phyloP scores from a whole-genome alignment of 106 monocot species.

The Alisma plantagoaquatica region DNA sequence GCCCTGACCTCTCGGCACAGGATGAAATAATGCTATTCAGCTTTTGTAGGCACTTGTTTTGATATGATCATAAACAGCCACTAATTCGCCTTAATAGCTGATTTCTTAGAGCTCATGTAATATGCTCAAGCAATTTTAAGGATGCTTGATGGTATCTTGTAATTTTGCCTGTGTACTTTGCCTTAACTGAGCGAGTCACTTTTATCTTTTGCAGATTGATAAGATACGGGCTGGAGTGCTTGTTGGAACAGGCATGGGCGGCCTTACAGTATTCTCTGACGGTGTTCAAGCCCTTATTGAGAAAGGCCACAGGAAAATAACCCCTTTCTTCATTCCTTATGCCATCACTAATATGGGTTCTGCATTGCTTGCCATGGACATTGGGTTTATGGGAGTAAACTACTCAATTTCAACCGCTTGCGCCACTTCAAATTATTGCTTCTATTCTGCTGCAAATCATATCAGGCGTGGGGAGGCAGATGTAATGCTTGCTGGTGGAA shows the following conservation, averaged over 20 bases:
- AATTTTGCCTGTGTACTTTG: too few relatives aligned
- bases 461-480: constrained; percentile 91
- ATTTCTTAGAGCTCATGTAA: too few relatives aligned
- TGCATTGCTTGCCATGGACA: constrained; percentile 94
- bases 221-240: constrained; percentile 87
- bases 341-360: constrained; percentile 98
- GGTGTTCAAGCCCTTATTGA: constrained; percentile 93
- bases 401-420: constrained; percentile 99
- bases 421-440: constrained; percentile 97
- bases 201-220: constrained; percentile 72
- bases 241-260: constrained; percentile 95
- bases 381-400: constrained; percentile 98
- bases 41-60: too few relatives aligned
- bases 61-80: too few relatives aligned
- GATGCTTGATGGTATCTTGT: too few relatives aligned
- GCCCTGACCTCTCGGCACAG: too few relatives aligned
- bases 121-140: too few relatives aligned
- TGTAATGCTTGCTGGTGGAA: constrained; percentile 97
- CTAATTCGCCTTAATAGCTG: too few relatives aligned
- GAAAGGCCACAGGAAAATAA: constrained; percentile 90
- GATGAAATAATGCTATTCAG: too few relatives aligned
- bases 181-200: too few relatives aligned
- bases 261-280: constrained; percentile 79
- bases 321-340: constrained; percentile 93
- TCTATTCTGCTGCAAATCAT: constrained; percentile 96